Conservation (phyloP, 495 filamentous ascomycete genomes). For the Penicillium flavigenum region DNA sequence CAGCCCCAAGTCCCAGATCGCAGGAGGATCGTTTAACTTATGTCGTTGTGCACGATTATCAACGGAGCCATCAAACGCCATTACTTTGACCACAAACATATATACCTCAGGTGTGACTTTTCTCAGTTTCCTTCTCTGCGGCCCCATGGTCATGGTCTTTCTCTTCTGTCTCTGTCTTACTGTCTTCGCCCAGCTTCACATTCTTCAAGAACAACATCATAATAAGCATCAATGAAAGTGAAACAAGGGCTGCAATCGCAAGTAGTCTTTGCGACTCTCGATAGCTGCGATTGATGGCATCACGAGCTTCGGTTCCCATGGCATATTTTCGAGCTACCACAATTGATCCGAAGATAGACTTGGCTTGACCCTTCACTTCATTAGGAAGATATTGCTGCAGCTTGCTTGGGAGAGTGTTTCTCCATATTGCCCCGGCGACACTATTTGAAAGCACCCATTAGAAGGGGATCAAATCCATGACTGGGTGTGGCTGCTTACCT, state of each 20-base stretch:
- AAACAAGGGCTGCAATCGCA: conserved; percentile 20
- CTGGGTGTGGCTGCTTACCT: conserved; percentile 12
- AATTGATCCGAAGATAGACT: conserved; percentile 25
- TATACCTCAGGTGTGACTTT: not conserved
- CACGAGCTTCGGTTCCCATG: conserved; percentile 16
- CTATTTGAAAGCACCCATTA: conserved; percentile 7
- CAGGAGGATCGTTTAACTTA: too few relatives aligned
- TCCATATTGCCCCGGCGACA: conserved; percentile 32
- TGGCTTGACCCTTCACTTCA: conserved; percentile 21
- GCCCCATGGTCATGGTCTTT: too few relatives aligned
- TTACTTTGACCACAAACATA: not conserved
- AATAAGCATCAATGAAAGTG: conserved; percentile 20
- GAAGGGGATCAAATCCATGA: not conserved
- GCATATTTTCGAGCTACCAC: conserved; percentile 23
- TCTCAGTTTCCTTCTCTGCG: too few relatives aligned
- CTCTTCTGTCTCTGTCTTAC: too few relatives aligned
- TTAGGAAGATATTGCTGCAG: conserved; percentile 20
- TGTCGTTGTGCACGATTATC: too few relatives aligned
- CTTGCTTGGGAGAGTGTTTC: conserved; percentile 23
- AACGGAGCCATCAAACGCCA: too few relatives aligned
- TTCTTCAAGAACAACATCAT: too few relatives aligned
- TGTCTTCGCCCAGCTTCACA: too few relatives aligned
- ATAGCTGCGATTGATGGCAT: conserved; percentile 26
- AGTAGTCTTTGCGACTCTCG: conserved; percentile 24
- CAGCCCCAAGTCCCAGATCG: too few relatives aligned